These are phyloP conservation scores for Lagerstroemia speciosa DNA, from an alignment of 345 rosid species.

Conservation along the genomic window DNA sequence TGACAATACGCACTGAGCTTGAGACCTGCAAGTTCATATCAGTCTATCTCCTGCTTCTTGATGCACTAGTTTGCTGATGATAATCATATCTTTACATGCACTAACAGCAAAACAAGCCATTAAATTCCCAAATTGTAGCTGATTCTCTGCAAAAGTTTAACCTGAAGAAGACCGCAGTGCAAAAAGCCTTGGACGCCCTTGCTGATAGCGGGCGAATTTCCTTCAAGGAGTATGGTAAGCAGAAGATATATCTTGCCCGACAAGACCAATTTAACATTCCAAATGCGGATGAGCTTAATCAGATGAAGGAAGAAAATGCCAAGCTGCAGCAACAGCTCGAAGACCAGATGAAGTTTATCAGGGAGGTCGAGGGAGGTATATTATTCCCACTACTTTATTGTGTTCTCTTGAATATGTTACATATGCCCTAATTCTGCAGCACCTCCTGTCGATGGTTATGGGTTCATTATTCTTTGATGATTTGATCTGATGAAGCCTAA, in stretches of 20 bases:
- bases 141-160: slow-evolving; percentile 83
- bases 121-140: slow-evolving; percentile 81
- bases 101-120: slow-evolving; percentile 61
- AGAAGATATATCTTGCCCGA: slow-evolving; percentile 82
- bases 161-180: slow-evolving; percentile 83
- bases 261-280: slow-evolving; percentile 92
- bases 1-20: not conserved
- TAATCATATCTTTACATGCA: not conserved
- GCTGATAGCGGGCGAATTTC: slow-evolving; percentile 66
- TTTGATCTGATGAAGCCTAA: not conserved
- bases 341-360: slow-evolving; percentile 50
- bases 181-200: slow-evolving; percentile 75
- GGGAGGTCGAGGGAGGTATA: slow-evolving; percentile 67
- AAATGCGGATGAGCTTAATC: slow-evolving; percentile 64
- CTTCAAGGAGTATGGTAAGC: slow-evolving; percentile 91
- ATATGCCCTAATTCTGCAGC: not conserved
- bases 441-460: not conserved
- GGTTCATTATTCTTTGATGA: not conserved
- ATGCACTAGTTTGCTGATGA: not conserved
- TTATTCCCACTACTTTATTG: not conserved
- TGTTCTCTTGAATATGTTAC: not conserved
- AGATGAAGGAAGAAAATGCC: slow-evolving; percentile 71
- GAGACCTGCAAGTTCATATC: not conserved
- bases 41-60: not conserved
- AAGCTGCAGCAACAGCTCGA: slow-evolving; percentile 50